Conservation (phyloP, 768 basidiomycete species). For the Lentinula lateritia region DNA sequence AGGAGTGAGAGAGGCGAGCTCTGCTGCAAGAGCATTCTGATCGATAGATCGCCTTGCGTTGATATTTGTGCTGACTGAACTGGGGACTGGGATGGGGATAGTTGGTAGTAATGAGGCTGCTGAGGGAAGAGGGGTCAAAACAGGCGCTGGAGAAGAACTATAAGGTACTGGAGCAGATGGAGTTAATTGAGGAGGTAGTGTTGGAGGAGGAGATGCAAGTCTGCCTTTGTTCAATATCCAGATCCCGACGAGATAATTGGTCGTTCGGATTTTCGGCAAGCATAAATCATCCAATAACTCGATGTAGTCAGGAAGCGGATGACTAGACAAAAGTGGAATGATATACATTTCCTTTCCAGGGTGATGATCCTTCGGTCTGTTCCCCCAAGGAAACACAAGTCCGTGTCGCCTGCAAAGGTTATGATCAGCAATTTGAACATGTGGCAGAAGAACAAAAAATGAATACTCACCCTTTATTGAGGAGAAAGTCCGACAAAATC, state of each 20-base stretch:
- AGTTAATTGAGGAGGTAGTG: conserved; percentile 15
- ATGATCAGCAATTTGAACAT: not conserved
- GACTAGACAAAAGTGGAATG: conserved; percentile 62
- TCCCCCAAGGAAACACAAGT: conserved; percentile 82
- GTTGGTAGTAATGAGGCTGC: conserved; percentile 10
- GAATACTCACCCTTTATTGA: conserved; percentile 60
- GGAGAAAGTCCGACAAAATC: conserved; percentile 59
- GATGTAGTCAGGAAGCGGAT: conserved; percentile 78
- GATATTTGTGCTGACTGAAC: conserved; percentile 14
- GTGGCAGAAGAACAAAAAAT: not conserved
- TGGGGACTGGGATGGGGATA: conserved; percentile 11
- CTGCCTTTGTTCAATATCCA: conserved; percentile 85
- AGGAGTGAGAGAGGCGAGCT: conserved; percentile 69
- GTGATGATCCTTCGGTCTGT: conserved; percentile 61
- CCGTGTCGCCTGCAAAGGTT: conserved; percentile 64
- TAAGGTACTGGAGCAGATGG: not conserved
- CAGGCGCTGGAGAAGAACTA: not conserved
- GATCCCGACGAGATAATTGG: conserved; percentile 71
- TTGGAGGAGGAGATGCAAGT: conserved; percentile 42
- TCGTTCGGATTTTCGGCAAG: conserved; percentile 57
- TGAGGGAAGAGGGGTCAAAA: conserved; percentile 11
- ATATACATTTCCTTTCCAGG: conserved; percentile 87
- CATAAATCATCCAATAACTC: conserved; percentile 75
- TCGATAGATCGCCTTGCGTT: conserved; percentile 29
- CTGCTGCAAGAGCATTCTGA: conserved; percentile 55